These are phyloP conservation scores for Schizothecium vesticola DNA, from an alignment of 495 filamentous ascomycete species.

Conservation along the genomic window DNA sequence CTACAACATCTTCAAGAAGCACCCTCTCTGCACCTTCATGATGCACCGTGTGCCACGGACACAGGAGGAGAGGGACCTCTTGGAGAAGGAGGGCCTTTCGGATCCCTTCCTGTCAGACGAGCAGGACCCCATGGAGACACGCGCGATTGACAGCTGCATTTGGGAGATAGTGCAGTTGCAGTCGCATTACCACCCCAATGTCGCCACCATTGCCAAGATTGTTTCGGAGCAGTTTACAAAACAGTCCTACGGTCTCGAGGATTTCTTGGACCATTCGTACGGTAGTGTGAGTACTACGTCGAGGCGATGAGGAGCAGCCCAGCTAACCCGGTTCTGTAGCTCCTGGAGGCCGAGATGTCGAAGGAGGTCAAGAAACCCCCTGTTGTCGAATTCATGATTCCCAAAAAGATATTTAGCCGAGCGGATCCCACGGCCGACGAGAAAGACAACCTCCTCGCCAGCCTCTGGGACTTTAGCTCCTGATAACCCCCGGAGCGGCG, in stretches of 20 bases:
- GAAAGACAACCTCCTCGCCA: slow-evolving; percentile 47
- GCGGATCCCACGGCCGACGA: slow-evolving; percentile 39
- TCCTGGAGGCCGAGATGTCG: slow-evolving; percentile 75
- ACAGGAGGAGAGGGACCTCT: slow-evolving; percentile 46
- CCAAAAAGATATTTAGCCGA: slow-evolving; percentile 74
- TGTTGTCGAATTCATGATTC: slow-evolving; percentile 89
- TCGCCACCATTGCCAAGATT: slow-evolving; percentile 88
- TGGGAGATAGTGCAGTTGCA: slow-evolving; percentile 93
- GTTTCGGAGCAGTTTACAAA: slow-evolving; percentile 98
- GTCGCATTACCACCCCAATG: slow-evolving; percentile 94
- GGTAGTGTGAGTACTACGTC: slow-evolving; percentile 56
- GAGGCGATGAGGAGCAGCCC: background rate
- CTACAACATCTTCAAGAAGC: slow-evolving; percentile 89
- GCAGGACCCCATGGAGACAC: slow-evolving; percentile 74
- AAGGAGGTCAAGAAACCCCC: slow-evolving; percentile 80
- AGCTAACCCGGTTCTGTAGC: slow-evolving; percentile 42
- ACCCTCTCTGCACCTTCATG: slow-evolving; percentile 92
- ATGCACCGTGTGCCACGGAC: slow-evolving; percentile 71
- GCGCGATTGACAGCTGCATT: slow-evolving; percentile 83
- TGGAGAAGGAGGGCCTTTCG: slow-evolving; percentile 62
- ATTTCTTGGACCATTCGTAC: slow-evolving; percentile 95
- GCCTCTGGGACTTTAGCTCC: slow-evolving; percentile 50
- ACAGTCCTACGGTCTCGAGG: slow-evolving; percentile 83
- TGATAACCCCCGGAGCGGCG: slow-evolving; percentile 5
- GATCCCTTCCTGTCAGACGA: slow-evolving; percentile 77